These are phyloP conservation scores for Epichloe festucae DNA, from an alignment of 2,329 filamentous ascomycete species.

Conservation along the genomic window DNA sequence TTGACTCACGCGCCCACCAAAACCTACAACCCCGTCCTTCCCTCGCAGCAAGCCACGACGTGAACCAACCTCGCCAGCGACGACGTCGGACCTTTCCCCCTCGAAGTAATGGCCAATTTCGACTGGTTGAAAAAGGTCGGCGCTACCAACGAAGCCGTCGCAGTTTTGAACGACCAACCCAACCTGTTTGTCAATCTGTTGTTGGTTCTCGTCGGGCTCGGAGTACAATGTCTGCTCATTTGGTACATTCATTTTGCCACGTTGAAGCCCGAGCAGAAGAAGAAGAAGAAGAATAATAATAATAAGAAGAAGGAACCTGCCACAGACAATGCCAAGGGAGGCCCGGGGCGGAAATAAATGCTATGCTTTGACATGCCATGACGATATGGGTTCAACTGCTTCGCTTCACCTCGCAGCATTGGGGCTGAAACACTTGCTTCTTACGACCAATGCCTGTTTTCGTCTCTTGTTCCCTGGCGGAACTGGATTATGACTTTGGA, in stretches of 20 bases:
- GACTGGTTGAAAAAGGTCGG: slow-evolving; percentile 44
- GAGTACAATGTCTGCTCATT: slow-evolving; percentile 32
- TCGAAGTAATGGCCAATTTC: slow-evolving; percentile 34
- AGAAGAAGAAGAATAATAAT: slow-evolving; percentile 32
- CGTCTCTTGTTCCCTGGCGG: not conserved
- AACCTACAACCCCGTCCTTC: not conserved
- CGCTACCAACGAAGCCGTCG: slow-evolving; percentile 44
- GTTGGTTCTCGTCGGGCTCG: slow-evolving; percentile 37
- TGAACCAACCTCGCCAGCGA: not conserved
- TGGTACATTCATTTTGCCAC: slow-evolving; percentile 50
- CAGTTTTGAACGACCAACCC: slow-evolving; percentile 48
- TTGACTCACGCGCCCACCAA: not conserved
- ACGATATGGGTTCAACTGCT: not conserved
- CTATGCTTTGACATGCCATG: not conserved
- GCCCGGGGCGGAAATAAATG: not conserved
- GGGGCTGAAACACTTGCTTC: not conserved
- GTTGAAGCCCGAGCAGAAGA: slow-evolving; percentile 46
- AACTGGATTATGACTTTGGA: not conserved
- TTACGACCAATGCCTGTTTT: not conserved
- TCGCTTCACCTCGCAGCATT: not conserved
- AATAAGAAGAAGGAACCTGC: slow-evolving; percentile 19
- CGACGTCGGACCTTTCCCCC: not conserved
- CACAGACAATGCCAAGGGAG: not conserved
- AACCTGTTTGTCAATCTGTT: slow-evolving; percentile 44
- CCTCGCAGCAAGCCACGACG: not conserved